Base-by-base conservation (phyloP, 2,329 filamentous ascomycete genomes). In the Xylariaceae sp. region DNA sequence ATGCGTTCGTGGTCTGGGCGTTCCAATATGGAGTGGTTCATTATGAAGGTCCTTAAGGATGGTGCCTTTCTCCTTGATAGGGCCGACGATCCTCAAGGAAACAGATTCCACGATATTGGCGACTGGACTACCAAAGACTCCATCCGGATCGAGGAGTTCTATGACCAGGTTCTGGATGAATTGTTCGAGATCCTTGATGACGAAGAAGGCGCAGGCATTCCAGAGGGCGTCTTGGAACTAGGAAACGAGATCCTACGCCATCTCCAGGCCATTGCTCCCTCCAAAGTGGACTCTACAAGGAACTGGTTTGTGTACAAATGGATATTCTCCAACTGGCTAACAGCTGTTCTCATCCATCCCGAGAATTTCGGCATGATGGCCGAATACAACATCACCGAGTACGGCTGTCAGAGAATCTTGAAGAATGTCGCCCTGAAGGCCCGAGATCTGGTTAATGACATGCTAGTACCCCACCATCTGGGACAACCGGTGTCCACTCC, bases 11-110 rank as follows among this genome's bases (percentile, higher is more conserved):
- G 93, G 92, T 89, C 90, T 47, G 91, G 91, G 59, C 92, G 88
- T 68, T 85, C 88, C 66, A 94, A 92, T 64, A 86, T 99, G 80
- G 92, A 97, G 75, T 89, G 91, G 75, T 97, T 93, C 73, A 83
- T 99, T 10, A 94, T 96, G 89, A 90, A 94, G 72, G 90, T 95
- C 61, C 83, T 99, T 37, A 90, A 96, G 74, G 89, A 95, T 68
- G 94, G 94, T 65, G 88, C 92, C 45, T 97, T 97, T 71, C 80
- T 97, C 59, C 80, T 97, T 67, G 92, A 96, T 70, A 87, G 89
- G 70, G 87, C 90, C 68, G 89, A 92, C 73, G 88, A 92, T 70
- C 88, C 90, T 67, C 82, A 88, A 63, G 84, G 86, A 41, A 86
- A 87, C 61, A 80, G 88, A 64, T 82, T 88, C 74, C 58, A 63